phyloP scores from a whole-genome alignment of 1,139 yeast genomes.

The Nakaseomyces bracarensis region DNA sequence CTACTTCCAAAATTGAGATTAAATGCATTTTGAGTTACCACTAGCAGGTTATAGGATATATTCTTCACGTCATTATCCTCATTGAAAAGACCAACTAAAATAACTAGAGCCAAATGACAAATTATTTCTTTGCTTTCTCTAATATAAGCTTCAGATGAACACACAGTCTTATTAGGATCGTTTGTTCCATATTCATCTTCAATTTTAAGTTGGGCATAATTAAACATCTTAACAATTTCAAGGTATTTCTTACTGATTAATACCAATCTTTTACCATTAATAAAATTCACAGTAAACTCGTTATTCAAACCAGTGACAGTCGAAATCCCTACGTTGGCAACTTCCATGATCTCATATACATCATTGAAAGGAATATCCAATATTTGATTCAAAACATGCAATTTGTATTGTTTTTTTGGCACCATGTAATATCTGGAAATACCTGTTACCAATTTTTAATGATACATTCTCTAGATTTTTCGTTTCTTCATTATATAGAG shows the following conservation, averaged over 20 bases:
- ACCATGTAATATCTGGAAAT: constrained; percentile 45
- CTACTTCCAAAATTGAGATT: constrained; percentile 54
- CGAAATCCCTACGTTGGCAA: constrained; percentile 46
- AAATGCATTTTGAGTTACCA: constrained; percentile 54
- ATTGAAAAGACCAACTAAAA: constrained; percentile 59
- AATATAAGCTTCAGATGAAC: constrained; percentile 9
- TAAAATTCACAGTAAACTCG: constrained; percentile 50
- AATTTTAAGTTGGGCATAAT: constrained; percentile 48
- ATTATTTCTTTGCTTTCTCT: constrained; percentile 29
- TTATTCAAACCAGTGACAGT: constrained; percentile 42
- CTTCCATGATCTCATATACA: constrained; percentile 45
- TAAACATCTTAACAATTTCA: constrained; percentile 60
- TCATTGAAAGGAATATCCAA: constrained; percentile 38
- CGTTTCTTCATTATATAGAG: constrained; percentile 38
- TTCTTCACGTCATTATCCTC: constrained; percentile 50
- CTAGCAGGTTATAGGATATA: constrained; percentile 55
- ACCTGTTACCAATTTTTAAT: constrained; percentile 61
- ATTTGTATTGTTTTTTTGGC: constrained; percentile 35
- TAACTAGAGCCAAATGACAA: constrained; percentile 55
- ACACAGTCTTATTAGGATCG: background rate
- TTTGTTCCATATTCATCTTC: constrained; percentile 34
- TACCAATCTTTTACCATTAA: constrained; percentile 38
- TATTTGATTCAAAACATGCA: constrained; percentile 22
- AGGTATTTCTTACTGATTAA: constrained; percentile 52
- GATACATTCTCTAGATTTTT: constrained; percentile 46